phyloP scores from a whole-genome alignment of 768 basidiomycete species.

The Agrocybe chaxingu region DNA sequence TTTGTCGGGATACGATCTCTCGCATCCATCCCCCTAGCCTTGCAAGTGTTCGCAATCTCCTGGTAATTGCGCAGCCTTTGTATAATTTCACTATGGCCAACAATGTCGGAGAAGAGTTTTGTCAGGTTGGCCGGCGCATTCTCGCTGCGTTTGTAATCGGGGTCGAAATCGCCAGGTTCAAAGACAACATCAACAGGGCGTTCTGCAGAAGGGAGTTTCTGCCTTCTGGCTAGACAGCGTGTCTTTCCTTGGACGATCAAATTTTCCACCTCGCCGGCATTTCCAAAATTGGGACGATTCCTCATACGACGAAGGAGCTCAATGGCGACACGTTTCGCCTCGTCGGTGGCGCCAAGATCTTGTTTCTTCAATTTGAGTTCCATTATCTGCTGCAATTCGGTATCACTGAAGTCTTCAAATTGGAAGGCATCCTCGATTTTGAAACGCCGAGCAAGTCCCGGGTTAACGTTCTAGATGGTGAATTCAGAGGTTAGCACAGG shows the following conservation, averaged over 20 bases:
- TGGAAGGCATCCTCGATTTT: conserved; percentile 65
- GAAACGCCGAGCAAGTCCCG: conserved; percentile 64
- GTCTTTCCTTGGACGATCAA: conserved; percentile 48
- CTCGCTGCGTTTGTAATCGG: conserved; percentile 46
- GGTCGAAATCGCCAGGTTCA: conserved; percentile 56
- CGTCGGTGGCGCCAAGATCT: conserved; percentile 52
- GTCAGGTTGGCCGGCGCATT: conserved; percentile 46
- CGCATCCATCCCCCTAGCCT: conserved; percentile 36
- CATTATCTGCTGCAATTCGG: conserved; percentile 49
- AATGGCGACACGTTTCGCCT: conserved; percentile 55
- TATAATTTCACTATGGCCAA: conserved; percentile 53
- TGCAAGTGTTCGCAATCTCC: conserved; percentile 37
- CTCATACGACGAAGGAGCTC: conserved; percentile 39
- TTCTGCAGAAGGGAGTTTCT: conserved; percentile 17
- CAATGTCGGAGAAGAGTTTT: conserved; percentile 56
- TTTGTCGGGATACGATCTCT: conserved; percentile 56
- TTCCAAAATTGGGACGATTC: conserved; percentile 61
- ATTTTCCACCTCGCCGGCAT: conserved; percentile 65
- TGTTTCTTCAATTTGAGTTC: conserved; percentile 55
- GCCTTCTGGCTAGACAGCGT: conserved; percentile 39
- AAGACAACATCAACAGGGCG: conserved; percentile 42
- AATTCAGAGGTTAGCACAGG: background rate
- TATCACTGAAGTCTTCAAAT: conserved; percentile 63
- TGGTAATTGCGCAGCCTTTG: conserved; percentile 48
- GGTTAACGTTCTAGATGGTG: conserved; percentile 59